Percentiles rank a stretch among this genome's conserved stretches.
phyloP scores from a whole-genome alignment of 2,329 filamentous ascomycete species.

The Pseudogymnoascus sp. region DNA sequence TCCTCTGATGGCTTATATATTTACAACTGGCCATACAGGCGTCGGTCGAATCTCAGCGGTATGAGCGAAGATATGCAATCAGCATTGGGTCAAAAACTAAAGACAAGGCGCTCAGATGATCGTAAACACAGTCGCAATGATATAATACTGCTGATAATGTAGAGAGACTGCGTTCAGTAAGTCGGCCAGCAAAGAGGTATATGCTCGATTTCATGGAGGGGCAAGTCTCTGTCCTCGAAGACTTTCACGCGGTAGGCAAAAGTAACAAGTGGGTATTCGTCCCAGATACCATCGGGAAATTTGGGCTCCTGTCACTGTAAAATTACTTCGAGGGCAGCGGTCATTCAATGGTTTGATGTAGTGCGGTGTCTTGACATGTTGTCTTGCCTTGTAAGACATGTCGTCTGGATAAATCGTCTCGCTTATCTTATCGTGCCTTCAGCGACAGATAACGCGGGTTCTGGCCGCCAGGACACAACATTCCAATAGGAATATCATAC shows the following conservation, averaged over 20 bases:
- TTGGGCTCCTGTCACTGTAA: neutral
- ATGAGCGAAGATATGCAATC: neutral
- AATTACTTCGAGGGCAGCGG: neutral
- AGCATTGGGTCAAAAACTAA: neutral
- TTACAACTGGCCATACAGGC: neutral
- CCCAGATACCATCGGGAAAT: neutral
- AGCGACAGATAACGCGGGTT: neutral
- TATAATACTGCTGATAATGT: neutral
- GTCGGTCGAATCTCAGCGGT: neutral
- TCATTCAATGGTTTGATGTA: neutral
- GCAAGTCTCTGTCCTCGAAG: neutral
- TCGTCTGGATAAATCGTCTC: neutral
- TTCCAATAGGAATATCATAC: neutral
- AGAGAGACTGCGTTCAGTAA: neutral
- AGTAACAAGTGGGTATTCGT: neutral
- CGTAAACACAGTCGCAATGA: neutral
- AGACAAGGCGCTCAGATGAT: neutral
- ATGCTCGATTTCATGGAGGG: neutral
- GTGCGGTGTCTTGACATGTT: neutral
- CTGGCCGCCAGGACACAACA: neutral
- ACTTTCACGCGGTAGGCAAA: neutral
- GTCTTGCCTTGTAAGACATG: neutral
- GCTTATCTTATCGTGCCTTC: neutral
- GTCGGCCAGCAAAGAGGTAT: neutral
- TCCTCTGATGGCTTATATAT: neutral